phyloP scores from a whole-genome alignment of 306 rosid genomes.

The Echinosophora koreensis region DNA sequence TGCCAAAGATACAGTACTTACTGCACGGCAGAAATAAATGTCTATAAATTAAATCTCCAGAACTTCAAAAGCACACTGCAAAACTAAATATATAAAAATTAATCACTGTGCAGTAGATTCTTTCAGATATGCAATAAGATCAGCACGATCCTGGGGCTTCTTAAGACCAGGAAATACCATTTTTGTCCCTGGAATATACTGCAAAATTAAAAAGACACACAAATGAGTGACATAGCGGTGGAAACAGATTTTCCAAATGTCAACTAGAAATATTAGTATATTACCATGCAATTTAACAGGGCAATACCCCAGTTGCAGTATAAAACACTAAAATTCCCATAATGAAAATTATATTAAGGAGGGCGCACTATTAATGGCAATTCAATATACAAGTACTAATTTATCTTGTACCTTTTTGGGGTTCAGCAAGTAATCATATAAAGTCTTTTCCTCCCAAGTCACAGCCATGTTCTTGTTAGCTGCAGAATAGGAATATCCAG shows the following conservation, averaged over 20 bases:
- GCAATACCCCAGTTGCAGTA: not conserved
- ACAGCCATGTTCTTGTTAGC: constrained; percentile 98
- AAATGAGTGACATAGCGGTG: constrained; percentile 30
- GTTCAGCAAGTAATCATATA: constrained; percentile 88
- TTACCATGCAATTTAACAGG: not conserved
- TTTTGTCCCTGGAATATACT: constrained; percentile 97
- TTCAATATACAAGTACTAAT: constrained; percentile 4
- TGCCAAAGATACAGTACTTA: constrained; percentile 54
- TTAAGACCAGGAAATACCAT: constrained; percentile 97
- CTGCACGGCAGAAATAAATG: constrained; percentile 49
- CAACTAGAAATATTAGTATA: not conserved
- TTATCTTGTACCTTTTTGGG: constrained; percentile 78
- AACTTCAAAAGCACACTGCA: constrained; percentile 54
- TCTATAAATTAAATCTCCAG: constrained; percentile 39
- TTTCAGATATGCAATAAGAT: constrained; percentile 93
- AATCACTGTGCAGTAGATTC: constrained; percentile 68
- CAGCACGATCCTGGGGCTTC: constrained; percentile 97
- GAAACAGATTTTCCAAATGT: not conserved
- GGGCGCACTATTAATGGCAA: not conserved
- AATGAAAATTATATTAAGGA: not conserved
- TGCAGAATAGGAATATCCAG: constrained; percentile 87
- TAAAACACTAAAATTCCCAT: not conserved
- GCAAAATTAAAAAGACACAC: constrained; percentile 40
- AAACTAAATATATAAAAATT: constrained; percentile 28
- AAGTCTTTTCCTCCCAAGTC: constrained; percentile 85